Conservation (phyloP, 163 green algal genomes). For the Scenedesmus sp. region DNA sequence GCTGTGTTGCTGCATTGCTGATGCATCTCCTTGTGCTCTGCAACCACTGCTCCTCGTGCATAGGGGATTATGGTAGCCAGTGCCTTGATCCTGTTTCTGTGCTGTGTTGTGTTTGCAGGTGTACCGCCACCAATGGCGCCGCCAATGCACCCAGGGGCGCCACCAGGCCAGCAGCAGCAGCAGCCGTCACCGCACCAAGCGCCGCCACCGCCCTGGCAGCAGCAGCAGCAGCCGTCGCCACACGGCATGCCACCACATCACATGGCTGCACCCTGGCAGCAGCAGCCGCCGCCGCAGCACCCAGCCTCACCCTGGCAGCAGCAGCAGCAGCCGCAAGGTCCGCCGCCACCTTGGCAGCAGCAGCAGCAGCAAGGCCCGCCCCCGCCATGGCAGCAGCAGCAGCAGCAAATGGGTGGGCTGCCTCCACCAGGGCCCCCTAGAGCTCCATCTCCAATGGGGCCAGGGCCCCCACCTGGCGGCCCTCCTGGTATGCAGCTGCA, state of each 20-base stretch:
- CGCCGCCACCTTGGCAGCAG: not conserved
- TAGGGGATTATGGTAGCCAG: too few species aligned
- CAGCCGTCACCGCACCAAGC: not conserved
- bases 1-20: too few species aligned
- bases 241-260: not conserved
- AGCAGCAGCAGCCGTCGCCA: not conserved
- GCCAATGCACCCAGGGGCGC: not conserved
- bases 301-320: not conserved
- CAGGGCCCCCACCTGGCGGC: not conserved
- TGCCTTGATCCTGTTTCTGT: too few species aligned
- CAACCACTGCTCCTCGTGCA: too few species aligned
- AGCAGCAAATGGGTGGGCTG: not conserved
- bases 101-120: not conserved
- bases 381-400: not conserved
- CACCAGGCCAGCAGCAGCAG: slow-evolving; percentile 1
- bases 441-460: not conserved
- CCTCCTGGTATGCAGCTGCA: not conserved
- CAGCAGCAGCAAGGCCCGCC: not conserved
- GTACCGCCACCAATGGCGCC: not conserved
- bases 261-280: not conserved
- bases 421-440: not conserved
- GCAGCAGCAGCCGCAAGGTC: not conserved
- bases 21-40: too few species aligned
- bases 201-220: not conserved
- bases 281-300: not conserved